Evolutionary conservation across 1,284 basidiomycete genomes (phyloP), one percentile per base, ranked within the genome.

Genomic region (Bondarzewia mesenterica): DNA sequence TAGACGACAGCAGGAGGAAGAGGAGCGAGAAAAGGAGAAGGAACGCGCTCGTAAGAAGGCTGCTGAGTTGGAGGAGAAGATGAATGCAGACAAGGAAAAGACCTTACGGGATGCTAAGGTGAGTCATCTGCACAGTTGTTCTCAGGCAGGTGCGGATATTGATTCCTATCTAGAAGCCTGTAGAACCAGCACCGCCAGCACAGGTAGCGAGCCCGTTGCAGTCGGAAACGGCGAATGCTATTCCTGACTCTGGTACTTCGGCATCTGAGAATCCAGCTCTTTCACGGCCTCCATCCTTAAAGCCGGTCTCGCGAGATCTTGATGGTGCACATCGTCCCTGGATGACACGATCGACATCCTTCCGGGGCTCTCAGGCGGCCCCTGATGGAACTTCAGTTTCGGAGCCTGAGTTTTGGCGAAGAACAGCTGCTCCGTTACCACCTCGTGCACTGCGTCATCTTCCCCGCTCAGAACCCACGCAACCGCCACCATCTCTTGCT

Each of bases 1-100:
- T 50, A 71, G 88, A 50, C 70, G 92, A 42, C 79, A 91, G 60
- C 80, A 87, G 42, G 93, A 95, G 58, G 93, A 97, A 62, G 82
- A 82, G 52, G 88, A 92, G 56, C 74, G 93, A 12, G 83, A 89
- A 60, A 85, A 81, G 35, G 86, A 89, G 55, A 82, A 80, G 52
- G 92, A 94, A 58, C 73, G 93, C 20, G 93, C 93, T 2, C 76
- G 80, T 52, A 77, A 73, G 65, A 96, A 96, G 66, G 93, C 93
- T 12, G 78, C 75, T 40, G 91, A 93, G 63, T 61, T 96, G 27
- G 93, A 93, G 63, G 87, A 79, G 53, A 79, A 73, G 63, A 78
- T 90, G 56, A 81, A 78, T 52, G 66, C 67, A 32, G 63, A 59
- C 44, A 66, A 75, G 46, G 59, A 63, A 16, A 69, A 69, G 50